Base-by-base conservation (phyloP, 148 eudicot genomes). In the Selenicereus undatus region DNA sequence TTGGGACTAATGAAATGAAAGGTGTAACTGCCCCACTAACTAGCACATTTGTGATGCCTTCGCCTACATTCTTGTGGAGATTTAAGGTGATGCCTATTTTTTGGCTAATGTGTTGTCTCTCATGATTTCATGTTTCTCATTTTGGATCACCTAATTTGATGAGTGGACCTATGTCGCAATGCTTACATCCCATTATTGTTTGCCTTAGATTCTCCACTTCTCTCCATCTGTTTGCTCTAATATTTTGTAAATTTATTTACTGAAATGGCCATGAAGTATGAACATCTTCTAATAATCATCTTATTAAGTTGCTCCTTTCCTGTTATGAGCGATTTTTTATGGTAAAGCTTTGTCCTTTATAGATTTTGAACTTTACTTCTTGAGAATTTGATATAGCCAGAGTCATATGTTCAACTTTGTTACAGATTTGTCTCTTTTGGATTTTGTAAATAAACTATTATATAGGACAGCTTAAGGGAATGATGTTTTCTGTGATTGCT, bases 41-140 rank as follows among this genome's bases (percentile, higher is more conserved):
- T 83, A 85, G 79, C 76, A 79, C 90, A 1, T 89, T 92, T 30
- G 86, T 97, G 74, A 84, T 94, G 90, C 99, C 97, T 3, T 97
- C 99, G 64, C 95, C 98, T 62, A 74, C 89, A 79, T 85, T 94
- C 60, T 86, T 97, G 73, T 91, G 95, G 99, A 94, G 99, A 90
- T 91, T 97, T 80, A 97, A 94, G 99, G 99, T 97, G 83, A 48
- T 39, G 24, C 68, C 65, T 71, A 3, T 9, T 74, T 75, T 70
- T 6, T 21, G 22, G 50, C 36, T 71, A 36, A 9, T 51, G 17
- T 66, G 32, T n/a, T 26, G 14, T 75, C 21, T 82, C 30, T 51
- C 36, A 39, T 14, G 77, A 17, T 78, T 60, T 65, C 18, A 26
- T 32, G 65, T 45, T 42, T 68, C 0, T 71, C 35, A 17, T 22